phyloP scores from a whole-genome alignment of 305 asterid genomes.

The Lippia alba region DNA sequence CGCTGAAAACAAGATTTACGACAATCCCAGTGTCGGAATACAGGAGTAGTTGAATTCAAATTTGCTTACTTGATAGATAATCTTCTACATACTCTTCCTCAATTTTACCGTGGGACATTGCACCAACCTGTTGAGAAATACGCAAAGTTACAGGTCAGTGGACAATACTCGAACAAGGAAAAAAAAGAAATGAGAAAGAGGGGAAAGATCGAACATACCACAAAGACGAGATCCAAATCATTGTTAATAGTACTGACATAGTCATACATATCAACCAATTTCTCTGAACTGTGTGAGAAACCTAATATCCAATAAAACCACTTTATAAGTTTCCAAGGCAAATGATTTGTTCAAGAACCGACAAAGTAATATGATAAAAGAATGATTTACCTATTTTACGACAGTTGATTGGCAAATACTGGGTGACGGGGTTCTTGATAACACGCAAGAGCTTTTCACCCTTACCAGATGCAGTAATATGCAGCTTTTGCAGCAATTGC shows the following conservation, averaged over 20 bases:
- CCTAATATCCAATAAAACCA: conserved; percentile 51
- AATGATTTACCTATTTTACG: conserved; percentile 73
- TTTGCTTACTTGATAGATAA: conserved; percentile 71
- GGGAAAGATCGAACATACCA: conserved; percentile 57
- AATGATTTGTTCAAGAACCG: conserved; percentile 15
- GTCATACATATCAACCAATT: conserved; percentile 68
- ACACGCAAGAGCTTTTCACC: conserved; percentile 83
- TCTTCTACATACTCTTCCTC: conserved; percentile 79
- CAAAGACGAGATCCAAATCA: conserved; percentile 77
- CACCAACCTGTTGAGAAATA: conserved; percentile 70
- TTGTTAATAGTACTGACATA: conserved; percentile 61
- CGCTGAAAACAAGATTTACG: neutral
- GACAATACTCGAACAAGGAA: neutral
- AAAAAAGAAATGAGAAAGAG: neutral
- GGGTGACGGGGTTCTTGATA: conserved; percentile 82
- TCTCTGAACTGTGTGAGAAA: conserved; percentile 91
- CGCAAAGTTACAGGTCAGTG: conserved; percentile 14
- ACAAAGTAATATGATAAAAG: conserved; percentile 10
- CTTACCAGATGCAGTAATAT: conserved; percentile 71
- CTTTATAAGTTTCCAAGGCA: conserved; percentile 16
- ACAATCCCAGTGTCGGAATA: neutral
- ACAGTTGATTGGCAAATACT: conserved; percentile 73
- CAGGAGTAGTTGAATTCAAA: neutral
- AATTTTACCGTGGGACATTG: conserved; percentile 96
- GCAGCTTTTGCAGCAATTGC: conserved; percentile 81